phyloP scores from a whole-genome alignment of 306 rosid genomes.

The Acacia acuminata region DNA sequence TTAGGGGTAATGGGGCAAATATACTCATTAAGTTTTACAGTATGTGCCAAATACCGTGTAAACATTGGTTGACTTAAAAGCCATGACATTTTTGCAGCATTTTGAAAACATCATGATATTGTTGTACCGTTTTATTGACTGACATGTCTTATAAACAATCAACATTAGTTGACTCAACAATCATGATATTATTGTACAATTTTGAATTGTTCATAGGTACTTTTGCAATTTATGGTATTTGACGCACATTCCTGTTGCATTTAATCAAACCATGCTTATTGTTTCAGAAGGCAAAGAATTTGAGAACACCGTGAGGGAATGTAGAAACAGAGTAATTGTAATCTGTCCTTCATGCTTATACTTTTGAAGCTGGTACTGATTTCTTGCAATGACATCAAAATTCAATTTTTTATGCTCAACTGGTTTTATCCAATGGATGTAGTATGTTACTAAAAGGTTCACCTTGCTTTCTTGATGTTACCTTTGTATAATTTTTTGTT shows the following conservation, averaged over 20 bases:
- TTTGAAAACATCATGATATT: no score
- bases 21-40: no score
- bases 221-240: no score
- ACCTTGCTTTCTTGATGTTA: background rate
- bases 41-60: no score
- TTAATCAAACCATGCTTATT: background rate
- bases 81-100: no score
- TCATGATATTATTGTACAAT: no score
- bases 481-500: background rate
- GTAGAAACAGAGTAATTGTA: slow-evolving; percentile 65
- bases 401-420: background rate
- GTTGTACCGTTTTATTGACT: no score
- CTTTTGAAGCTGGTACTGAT: background rate
- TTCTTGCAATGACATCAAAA: background rate
- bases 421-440: background rate
- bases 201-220: no score
- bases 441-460: background rate
- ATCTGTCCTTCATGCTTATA: slow-evolving; percentile 46
- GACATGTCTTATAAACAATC: no score
- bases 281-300: slow-evolving; percentile 28
- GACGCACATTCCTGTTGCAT: background rate
- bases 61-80: no score
- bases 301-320: slow-evolving; percentile 40
- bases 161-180: no score
- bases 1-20: background rate